phyloP scores from a whole-genome alignment of 148 eudicot species.

The Rheum nobile region DNA sequence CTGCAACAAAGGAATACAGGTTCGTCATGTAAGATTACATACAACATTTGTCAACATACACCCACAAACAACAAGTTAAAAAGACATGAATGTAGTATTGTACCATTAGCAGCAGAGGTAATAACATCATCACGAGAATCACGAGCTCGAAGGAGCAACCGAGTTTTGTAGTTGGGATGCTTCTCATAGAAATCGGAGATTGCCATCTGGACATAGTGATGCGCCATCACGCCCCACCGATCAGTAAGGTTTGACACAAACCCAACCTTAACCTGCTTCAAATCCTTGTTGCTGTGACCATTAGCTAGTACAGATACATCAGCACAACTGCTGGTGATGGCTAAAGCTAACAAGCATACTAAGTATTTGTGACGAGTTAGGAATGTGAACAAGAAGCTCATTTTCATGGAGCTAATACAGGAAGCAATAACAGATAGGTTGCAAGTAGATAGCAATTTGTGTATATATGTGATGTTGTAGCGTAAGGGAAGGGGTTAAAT shows the following conservation, averaged over 20 bases:
- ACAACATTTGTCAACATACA: background rate
- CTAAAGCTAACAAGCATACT: background rate
- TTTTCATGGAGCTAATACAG: background rate
- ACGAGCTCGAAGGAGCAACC: conserved; percentile 28
- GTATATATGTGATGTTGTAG: background rate
- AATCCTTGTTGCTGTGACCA: background rate
- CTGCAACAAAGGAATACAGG: no score
- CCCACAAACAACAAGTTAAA: background rate
- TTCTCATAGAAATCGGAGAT: conserved; percentile 37
- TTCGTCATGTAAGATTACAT: background rate
- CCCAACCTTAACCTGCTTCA: conserved; percentile 34
- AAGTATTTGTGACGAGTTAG: background rate
- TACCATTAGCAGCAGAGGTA: conserved; percentile 22
- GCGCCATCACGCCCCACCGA: conserved; percentile 28
- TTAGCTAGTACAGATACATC: background rate
- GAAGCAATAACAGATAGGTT: background rate
- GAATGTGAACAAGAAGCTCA: background rate
- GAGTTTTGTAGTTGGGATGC: conserved; percentile 20
- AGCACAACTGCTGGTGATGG: background rate
- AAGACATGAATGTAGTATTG: background rate
- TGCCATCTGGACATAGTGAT: conserved; percentile 39
- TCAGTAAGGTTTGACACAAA: conserved; percentile 26
- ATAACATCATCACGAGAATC: conserved; percentile 30
- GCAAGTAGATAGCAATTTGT: background rate
- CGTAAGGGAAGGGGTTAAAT: background rate